Percentiles rank a stretch among this genome's conserved stretches.
Evolutionary conservation across 2,329 filamentous ascomycete genomes (phyloP).

Genomic region (Claviceps arundinis): DNA sequence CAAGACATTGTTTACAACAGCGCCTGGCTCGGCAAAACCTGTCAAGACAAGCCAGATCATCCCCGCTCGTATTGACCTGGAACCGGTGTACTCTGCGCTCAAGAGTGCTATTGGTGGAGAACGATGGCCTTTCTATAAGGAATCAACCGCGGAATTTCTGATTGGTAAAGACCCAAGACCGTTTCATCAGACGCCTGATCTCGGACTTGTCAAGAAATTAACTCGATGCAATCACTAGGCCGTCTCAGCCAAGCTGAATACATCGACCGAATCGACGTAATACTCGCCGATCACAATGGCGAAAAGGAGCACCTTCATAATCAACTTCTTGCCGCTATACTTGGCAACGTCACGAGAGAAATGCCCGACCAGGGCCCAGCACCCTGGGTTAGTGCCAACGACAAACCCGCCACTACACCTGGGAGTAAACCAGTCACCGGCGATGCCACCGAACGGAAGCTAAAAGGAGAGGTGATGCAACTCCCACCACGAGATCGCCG

Average conservation of each 20-base stretch:
- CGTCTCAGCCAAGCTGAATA: constrained; percentile 51
- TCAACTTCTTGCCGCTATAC: constrained; percentile 52
- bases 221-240: constrained; percentile 27
- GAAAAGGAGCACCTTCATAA: constrained; percentile 54
- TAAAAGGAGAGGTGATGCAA: constrained; percentile 60
- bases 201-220: constrained; percentile 11
- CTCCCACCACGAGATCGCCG: constrained; percentile 52
- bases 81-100: constrained; percentile 49
- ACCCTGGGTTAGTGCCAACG: constrained; percentile 59
- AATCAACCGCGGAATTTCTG: constrained; percentile 47
- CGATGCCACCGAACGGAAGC: constrained; percentile 49
- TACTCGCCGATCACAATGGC: constrained; percentile 42
- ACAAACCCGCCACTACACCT: constrained; percentile 45
- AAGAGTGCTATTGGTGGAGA: constrained; percentile 46
- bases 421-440: constrained; percentile 50
- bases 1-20: constrained; percentile 43
- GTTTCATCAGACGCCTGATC: neutral
- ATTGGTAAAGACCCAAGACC: constrained; percentile 32
- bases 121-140: constrained; percentile 52
- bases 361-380: constrained; percentile 55
- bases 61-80: constrained; percentile 53
- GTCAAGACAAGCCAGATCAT: constrained; percentile 49
- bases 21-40: constrained; percentile 34
- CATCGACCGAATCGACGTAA: constrained; percentile 44
- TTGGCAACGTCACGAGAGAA: constrained; percentile 56